Evolutionary conservation across 208 protist genomes (phyloP), one percentile per base, ranked within the genome.

Genomic region (Wallacemonas collosoma): DNA sequence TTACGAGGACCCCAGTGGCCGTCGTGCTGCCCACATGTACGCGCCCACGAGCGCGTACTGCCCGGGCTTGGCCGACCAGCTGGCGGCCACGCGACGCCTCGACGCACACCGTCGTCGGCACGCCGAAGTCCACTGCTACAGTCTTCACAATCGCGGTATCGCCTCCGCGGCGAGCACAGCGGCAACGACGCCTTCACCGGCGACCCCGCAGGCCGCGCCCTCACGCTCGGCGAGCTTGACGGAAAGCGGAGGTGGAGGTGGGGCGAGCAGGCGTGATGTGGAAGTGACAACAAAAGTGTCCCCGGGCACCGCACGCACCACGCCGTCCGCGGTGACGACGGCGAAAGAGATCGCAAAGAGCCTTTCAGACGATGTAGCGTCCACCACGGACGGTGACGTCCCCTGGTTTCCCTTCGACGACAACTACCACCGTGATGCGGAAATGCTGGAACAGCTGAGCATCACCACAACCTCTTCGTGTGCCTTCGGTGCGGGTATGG

Each of bases 381-480:
- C 26, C 26, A 26, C 26, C 26, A 26, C 26, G 26, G 26, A 26
- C 26, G 26, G 26, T 26, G 26, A 26, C 26, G 26, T 26, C 26
- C 60, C 60, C 40, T 71, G 47, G 39, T 73, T 12, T 45, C 54
- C 56, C 58, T 76, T 82, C 57, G 82, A 88, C 43, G 86, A 91
- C 65, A 63, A 66, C 35, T 91, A 84, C 69, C 86, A 91, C 68
- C 65, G 80, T 6, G 86, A 91, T 53, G 72, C 77, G 41, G 80
- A 86, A 56, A 76, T 71, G 55, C 75, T 91, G 38, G 86, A 87
- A 62, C 77, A 76, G 55, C 68, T 91, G 6, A 83, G 71, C 70
- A 61, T 91, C 36, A 82, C 70, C 1, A 91, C 82, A 0, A 83
- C 82, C 2, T 83, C 79, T 8, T 88, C 82, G 5, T 91, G 86